A percentile compares a stretch with the other conserved stretches of the same genome.
phyloP scores from a whole-genome alignment of 1,284 basidiomycete genomes.

The Coniophora puteana region DNA sequence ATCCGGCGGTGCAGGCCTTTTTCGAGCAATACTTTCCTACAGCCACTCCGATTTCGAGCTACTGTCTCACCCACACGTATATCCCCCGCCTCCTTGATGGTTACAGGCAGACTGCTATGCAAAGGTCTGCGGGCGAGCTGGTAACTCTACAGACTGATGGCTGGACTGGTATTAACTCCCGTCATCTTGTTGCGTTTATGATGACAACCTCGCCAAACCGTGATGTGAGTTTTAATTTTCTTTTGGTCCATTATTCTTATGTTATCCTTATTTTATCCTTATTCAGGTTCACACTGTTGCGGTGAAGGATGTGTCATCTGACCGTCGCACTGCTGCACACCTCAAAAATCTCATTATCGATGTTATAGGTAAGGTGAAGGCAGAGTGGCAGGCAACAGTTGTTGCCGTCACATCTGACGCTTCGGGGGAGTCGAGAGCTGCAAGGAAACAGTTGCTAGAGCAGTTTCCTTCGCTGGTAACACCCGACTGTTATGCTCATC shows the following conservation, averaged over 20 bases:
- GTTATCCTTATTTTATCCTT: background rate
- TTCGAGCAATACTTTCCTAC: slow-evolving; percentile 1
- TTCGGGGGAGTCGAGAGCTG: slow-evolving; percentile 33
- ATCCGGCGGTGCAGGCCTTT: background rate
- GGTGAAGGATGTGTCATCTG: slow-evolving; percentile 26
- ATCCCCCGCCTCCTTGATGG: background rate
- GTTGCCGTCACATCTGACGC: slow-evolving; percentile 32
- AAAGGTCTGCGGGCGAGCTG: background rate
- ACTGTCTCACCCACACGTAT: background rate
- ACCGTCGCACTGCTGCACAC: slow-evolving; percentile 29
- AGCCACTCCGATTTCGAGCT: slow-evolving; percentile 1
- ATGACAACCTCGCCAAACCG: background rate
- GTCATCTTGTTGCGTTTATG: slow-evolving; percentile 2
- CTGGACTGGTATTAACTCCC: slow-evolving; percentile 2
- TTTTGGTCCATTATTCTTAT: slow-evolving; percentile 1
- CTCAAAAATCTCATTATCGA: slow-evolving; percentile 20
- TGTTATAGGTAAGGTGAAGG: slow-evolving; percentile 16
- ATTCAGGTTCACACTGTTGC: slow-evolving; percentile 24
- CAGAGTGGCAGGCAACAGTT: slow-evolving; percentile 23
- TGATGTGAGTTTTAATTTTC: background rate
- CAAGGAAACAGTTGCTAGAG: slow-evolving; percentile 15
- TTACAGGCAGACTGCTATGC: background rate
- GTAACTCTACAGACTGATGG: slow-evolving; percentile 3
- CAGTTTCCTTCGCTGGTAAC: slow-evolving; percentile 24
- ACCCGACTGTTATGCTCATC: slow-evolving; percentile 36